These are phyloP conservation scores for Paecilomyces sp. DNA, from an alignment of 2,329 filamentous ascomycete genomes.

Conservation along the genomic window DNA sequence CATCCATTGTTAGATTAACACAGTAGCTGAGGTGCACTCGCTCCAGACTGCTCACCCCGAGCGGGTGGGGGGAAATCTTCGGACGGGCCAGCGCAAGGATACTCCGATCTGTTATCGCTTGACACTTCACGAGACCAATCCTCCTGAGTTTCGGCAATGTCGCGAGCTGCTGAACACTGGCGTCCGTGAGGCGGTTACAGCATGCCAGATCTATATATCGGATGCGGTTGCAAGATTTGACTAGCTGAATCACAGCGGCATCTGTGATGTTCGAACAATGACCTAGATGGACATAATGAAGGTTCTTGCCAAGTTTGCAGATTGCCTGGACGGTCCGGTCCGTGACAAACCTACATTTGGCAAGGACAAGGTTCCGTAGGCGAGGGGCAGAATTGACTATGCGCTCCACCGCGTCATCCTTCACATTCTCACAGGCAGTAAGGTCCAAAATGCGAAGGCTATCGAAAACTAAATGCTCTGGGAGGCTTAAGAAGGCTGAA, in stretches of 20 bases:
- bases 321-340: slow-evolving; percentile 84
- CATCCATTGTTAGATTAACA: slow-evolving; percentile 71
- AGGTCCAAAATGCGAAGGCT: slow-evolving; percentile 88
- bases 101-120: slow-evolving; percentile 79
- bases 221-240: slow-evolving; percentile 83
- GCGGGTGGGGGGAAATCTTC: slow-evolving; percentile 44
- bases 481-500: slow-evolving; percentile 75
- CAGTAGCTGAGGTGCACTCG: slow-evolving; percentile 96
- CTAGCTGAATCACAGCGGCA: slow-evolving; percentile 73
- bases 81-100: slow-evolving; percentile 76
- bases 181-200: slow-evolving; percentile 80
- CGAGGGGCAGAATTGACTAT: slow-evolving; percentile 83
- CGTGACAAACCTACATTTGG: slow-evolving; percentile 90
- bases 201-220: slow-evolving; percentile 98
- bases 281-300: slow-evolving; percentile 93
- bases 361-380: slow-evolving; percentile 83
- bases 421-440: slow-evolving; percentile 77
- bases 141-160: slow-evolving; percentile 86
- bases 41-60: slow-evolving; percentile 67
- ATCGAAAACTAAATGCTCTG: slow-evolving; percentile 64
- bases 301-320: slow-evolving; percentile 81
- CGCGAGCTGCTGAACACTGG: slow-evolving; percentile 76
- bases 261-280: slow-evolving; percentile 92
- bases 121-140: slow-evolving; percentile 92
- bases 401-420: slow-evolving; percentile 78